Evolutionary conservation across 768 basidiomycete genomes (phyloP), one percentile per base, ranked within the genome.

Genomic region (Tylopilus felleus): DNA sequence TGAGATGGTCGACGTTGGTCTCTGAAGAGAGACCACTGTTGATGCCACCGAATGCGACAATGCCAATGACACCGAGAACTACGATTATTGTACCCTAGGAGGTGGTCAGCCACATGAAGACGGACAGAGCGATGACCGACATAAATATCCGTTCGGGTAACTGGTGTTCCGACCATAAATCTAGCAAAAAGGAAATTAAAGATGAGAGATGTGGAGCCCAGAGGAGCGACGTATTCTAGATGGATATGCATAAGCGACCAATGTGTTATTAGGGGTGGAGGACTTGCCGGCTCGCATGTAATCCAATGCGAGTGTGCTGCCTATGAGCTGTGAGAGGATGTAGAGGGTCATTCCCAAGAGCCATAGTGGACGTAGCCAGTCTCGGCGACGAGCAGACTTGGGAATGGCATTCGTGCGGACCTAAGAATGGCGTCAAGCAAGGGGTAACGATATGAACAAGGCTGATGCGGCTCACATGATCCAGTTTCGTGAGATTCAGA

Each of bases 171-270:
- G 7, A 92, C 86, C 55, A 93, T 79, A 65, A 93, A 88, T 61
- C 88, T 83, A 35, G 96, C 96, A 68, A 97, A 96, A 35, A 97
- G 77, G 67, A 97, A 95, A 70, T 98, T 98, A 77, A 98, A 98
- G 52, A 98, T 84, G 57, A 98, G 83, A 13, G 93, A 90, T 12
- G 93, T 89, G 0, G 92, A 93, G 14, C 96, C 95, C 5, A 98
- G 80, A 2, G 95, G 95, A 2, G 96, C 96, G 52, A 98, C 95
- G 69, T 97, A 98, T 82, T 96, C 91, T 84, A 71, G 16, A 52
- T 8, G 49, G 22, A 38, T 55, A 69, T 40, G 53, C 48, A 48
- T 65, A 41, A 60, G 57, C 8, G 36, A 45, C 44, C 4, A 16
- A 27, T 17, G 35, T 16, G 5, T 14, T 50, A 44, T 35, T 12